Base-by-base conservation (phyloP, 1,139 yeast species). In the Zygoascus sp. region DNA sequence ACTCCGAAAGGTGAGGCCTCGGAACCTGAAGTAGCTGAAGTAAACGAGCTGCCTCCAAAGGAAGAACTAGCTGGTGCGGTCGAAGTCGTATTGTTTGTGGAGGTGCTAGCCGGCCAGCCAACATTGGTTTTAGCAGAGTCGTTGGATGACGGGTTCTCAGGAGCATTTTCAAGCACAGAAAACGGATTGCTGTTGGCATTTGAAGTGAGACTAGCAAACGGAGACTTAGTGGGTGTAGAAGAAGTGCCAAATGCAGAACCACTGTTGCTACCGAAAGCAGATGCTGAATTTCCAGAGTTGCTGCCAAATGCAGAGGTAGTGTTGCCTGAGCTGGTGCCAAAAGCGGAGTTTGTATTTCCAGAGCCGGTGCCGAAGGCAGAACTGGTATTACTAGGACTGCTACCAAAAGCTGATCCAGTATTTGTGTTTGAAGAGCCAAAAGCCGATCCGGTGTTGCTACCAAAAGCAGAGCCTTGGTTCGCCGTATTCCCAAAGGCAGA, bases 361-460 rank as follows among this genome's bases (percentile, higher is more conserved):
- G 45, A 35, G 20, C 45, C 32, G 6, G 42, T 8, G 13, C 42
- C 42, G 17, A 42, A 34, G 7, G 46, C 22, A 13, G 40, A 15
- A 11, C 36, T 11, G 10, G 32, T 9, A 30, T 17, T 27, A 23
- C 15, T 19, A 3, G 37, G 6, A 1, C 25, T 22, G 9, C 38
- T 22, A 6, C 63, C 64, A 49, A 58, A 58, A 0, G 59, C 56
- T 1, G 57, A 40, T 19, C 49, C 51, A 17, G 27, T 38, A 13
- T 36, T 43, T 8, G 40, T 19, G 19, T 32, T 44, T 6, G 35
- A 13, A 22, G 30, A n/a, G 17, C 41, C 41, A 38, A 38, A 38
- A 5, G 41, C 41, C 5, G 41, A 38, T 9, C 19, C 17, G 21
- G 19, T 40, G 23, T 20, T 40, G 20, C 23, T 15, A 3, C 44